Base-by-base conservation (phyloP, 768 basidiomycete genomes). In the Pulveroboletus sp. region DNA sequence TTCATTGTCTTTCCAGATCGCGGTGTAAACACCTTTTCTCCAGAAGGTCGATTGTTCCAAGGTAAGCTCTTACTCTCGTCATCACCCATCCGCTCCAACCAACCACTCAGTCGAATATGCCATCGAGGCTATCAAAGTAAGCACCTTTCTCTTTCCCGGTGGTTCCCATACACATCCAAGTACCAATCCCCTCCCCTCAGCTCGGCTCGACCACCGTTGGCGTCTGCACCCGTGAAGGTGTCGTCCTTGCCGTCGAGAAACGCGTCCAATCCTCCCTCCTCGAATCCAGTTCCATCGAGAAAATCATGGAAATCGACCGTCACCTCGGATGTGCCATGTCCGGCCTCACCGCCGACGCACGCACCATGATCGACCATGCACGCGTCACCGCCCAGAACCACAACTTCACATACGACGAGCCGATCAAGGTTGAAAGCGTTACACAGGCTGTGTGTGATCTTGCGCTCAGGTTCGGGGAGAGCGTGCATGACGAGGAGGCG, bases 281-380 rank as follows among this genome's bases (percentile, higher is more conserved):
- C 61, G 97, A 97, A 73, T 84, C 93, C 34, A 87, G 81, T 54
- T 94, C 94, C 47, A 94, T 99, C 64, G 95, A 99, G 69, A 98
- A 98, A 78, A 98, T 98, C 67, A 97, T 99, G 95, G 97, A 99
- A 75, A 98, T 99, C 62, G 97, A 98, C 73, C 57, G 69, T 12
- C 97, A 99, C 73, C 83, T 99, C 51, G 97, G 94, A 10, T 97
- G 94, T 59, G 97, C 97, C 49, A 97, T 98, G 94, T 94, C 92
- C 39, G 90, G 90, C 27, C 79, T 99, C 53, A 97, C 93, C 47
- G 95, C 97, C 47, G 97, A 99, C 72, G 95, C 97, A 38, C 84
- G 97, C 54, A 99, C 97, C 40, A 99, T 99, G 90, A 91, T 99
- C 69, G 97, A 99, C 79, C 97, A 99, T 65, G 97, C 97, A 23